Evolutionary conservation across 2,329 filamentous ascomycete genomes (phyloP).

Genomic region (Neonectria neomacrospora): DNA sequence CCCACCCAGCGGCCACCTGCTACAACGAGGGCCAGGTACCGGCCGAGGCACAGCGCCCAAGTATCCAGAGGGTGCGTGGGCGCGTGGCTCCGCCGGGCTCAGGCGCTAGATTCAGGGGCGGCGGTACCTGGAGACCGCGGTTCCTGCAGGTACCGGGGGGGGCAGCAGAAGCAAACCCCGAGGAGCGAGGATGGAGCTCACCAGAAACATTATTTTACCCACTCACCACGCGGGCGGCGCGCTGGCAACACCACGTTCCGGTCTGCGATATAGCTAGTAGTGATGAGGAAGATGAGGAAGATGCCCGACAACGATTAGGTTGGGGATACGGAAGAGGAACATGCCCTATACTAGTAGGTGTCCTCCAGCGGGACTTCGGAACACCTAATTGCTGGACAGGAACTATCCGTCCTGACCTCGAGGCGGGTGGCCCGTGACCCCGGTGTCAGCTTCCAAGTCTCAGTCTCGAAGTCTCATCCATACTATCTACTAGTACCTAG

Average conservation of each 20-base stretch:
- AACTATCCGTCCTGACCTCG: slow-evolving; percentile 1
- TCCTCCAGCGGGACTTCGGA: not conserved
- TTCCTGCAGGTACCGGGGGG: slow-evolving; percentile 47
- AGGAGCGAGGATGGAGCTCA: not conserved
- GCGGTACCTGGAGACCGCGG: slow-evolving; percentile 39
- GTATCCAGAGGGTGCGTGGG: slow-evolving; percentile 28
- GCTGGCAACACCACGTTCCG: slow-evolving; percentile 2
- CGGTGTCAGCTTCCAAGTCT: slow-evolving; percentile 9
- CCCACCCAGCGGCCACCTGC: slow-evolving; percentile 16
- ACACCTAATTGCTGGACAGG: slow-evolving; percentile 5
- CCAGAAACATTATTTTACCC: slow-evolving; percentile 5
- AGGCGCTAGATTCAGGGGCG: slow-evolving; percentile 35
- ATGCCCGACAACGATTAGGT: too few relatives aligned
- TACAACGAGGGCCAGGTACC: slow-evolving; percentile 24
- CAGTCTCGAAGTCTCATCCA: slow-evolving; percentile 11
- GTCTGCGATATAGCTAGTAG: not conserved
- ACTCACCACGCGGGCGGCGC: not conserved
- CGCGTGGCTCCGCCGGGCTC: slow-evolving; percentile 23
- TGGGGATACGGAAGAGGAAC: not conserved
- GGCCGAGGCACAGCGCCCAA: slow-evolving; percentile 23
- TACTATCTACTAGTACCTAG: too few relatives aligned
- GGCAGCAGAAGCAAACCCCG: slow-evolving; percentile 11
- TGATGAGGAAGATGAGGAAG: not conserved
- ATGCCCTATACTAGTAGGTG: not conserved
- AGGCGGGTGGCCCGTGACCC: slow-evolving; percentile 9